Conservation (phyloP, 202 grass and related monocot genomes). For the Carex arenaria region DNA sequence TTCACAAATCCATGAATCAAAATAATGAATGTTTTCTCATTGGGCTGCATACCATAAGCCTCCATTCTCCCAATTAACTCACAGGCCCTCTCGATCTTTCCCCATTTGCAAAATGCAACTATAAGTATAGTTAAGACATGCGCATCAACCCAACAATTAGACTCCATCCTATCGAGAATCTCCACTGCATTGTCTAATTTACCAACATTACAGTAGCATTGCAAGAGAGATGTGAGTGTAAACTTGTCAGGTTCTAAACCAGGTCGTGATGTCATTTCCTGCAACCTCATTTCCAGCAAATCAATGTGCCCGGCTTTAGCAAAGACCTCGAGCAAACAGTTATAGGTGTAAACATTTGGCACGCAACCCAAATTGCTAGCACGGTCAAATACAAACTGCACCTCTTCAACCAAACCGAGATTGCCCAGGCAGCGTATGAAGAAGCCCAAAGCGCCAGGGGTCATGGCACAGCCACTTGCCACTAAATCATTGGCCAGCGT, state of each 20-base stretch:
- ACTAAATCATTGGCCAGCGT: constrained; percentile 38
- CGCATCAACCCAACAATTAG: constrained; percentile 47
- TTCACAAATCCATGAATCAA: constrained; percentile 61
- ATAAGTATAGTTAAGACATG: constrained; percentile 57
- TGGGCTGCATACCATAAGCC: constrained; percentile 28
- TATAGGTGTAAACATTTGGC: constrained; percentile 80
- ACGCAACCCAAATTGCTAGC: constrained; percentile 41
- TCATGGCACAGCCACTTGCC: constrained; percentile 45
- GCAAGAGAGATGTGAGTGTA: constrained; percentile 64
- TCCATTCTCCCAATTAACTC: constrained; percentile 72
- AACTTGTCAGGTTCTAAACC: constrained; percentile 55
- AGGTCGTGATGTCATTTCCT: constrained; percentile 41
- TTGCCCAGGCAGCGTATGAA: constrained; percentile 62
- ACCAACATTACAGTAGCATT: constrained; percentile 57
- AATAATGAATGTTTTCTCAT: constrained; percentile 52
- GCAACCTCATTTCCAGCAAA: constrained; percentile 40
- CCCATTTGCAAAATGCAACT: constrained; percentile 77
- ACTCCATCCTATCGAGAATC: constrained; percentile 57
- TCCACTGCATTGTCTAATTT: constrained; percentile 31
- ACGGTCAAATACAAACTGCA: constrained; percentile 39
- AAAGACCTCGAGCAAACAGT: constrained; percentile 63
- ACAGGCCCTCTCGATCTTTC: constrained; percentile 39
- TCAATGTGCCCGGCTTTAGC: constrained; percentile 44
- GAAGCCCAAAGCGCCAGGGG: constrained; percentile 59
- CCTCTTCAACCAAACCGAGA: constrained; percentile 44